phyloP scores from a whole-genome alignment of 768 basidiomycete species.

The Pleurotus djamor region DNA sequence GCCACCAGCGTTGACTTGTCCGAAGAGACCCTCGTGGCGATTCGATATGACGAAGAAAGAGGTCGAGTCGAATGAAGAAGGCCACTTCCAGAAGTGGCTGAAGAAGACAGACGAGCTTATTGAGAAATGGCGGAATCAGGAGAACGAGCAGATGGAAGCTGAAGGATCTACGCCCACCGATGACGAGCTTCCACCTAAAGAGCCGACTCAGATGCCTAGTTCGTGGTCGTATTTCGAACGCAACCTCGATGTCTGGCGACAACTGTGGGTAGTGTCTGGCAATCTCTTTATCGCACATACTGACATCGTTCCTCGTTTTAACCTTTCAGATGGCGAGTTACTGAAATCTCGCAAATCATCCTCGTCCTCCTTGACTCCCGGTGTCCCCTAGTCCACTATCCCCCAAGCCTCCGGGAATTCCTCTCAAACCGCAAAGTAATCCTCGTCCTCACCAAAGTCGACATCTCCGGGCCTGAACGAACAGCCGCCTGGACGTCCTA shows the following conservation, averaged over 20 bases:
- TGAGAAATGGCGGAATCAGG: constrained; percentile 43
- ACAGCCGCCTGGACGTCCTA: constrained; percentile 65
- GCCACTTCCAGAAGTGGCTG: constrained; percentile 78
- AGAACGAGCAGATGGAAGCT: constrained; percentile 8
- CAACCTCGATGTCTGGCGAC: constrained; percentile 95
- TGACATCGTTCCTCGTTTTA: too few species aligned
- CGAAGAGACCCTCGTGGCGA: constrained; percentile 82
- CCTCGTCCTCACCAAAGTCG: constrained; percentile 85
- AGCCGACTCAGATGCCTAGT: constrained; percentile 37
- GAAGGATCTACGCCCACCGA: too few species aligned
- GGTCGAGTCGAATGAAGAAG: constrained; percentile 90
- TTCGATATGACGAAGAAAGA: constrained; percentile 86
- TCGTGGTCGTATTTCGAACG: constrained; percentile 85
- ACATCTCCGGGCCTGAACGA: constrained; percentile 71
- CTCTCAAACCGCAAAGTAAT: constrained; percentile 57
- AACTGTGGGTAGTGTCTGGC: too few species aligned
- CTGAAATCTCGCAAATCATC: constrained; percentile 87
- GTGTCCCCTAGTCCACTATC: constrained; percentile 85
- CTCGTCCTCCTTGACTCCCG: constrained; percentile 88
- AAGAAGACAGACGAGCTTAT: constrained; percentile 58
- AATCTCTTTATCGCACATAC: too few species aligned
- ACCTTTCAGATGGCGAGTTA: constrained; percentile 96
- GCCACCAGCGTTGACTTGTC: constrained; percentile 47
- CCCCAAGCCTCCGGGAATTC: constrained; percentile 71
- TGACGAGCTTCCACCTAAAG: too few species aligned